Evolutionary conservation across 2,329 filamentous ascomycete genomes (phyloP), one percentile per base, ranked within the genome.

Genomic region (Aureobasidium sp.): DNA sequence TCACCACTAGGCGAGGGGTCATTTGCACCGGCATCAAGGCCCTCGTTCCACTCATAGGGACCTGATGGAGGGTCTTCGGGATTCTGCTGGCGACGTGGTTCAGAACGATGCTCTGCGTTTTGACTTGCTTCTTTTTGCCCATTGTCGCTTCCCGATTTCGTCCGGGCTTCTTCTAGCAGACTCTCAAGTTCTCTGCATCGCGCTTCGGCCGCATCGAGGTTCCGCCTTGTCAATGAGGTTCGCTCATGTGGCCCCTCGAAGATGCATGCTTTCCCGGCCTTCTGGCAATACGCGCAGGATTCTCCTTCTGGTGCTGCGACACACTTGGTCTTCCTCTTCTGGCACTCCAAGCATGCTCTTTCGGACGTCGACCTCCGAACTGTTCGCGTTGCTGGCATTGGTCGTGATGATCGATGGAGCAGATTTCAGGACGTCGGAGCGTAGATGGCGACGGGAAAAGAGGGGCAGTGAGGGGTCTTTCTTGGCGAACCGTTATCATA

Each of bases 191-290:
- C 67, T 24, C 64, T 57, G 50, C 71, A 71, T 34, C 68, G 67
- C 27, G 66, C 65, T 63, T 75, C 71, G 2, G 69, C 70, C 15
- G 67, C 67, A 60, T 74, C 71, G 5, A 75, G 68, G 59, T 75
- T 75, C 60, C 70, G 70, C n/a, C 73, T 65, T 4, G 71, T 75
- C 53, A 75, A 62, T 12, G 72, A 68, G 29, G 73, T 74, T n/a
- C 72, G 68, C n/a, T 68, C 65, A 1, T 72, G 70, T 8, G 70
- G 72, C n/a, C 67, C 67, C 43, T 71, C 69, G 50, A 75, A 74
- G 41, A 68, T 69, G 59, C 73, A 75, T 5, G 65, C 65, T 52
- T 73, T 74, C 26, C 70, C 69, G 10, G 70, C 64, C 39, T 66
- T 67, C 36, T 62, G 64, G 65, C 70, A 73, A 50, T 73, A 75